A percentile compares a stretch with the other conserved stretches of the same genome.
phyloP scores from a whole-genome alignment of 331 rosid genomes.

The Erythrophleum ivorense region DNA sequence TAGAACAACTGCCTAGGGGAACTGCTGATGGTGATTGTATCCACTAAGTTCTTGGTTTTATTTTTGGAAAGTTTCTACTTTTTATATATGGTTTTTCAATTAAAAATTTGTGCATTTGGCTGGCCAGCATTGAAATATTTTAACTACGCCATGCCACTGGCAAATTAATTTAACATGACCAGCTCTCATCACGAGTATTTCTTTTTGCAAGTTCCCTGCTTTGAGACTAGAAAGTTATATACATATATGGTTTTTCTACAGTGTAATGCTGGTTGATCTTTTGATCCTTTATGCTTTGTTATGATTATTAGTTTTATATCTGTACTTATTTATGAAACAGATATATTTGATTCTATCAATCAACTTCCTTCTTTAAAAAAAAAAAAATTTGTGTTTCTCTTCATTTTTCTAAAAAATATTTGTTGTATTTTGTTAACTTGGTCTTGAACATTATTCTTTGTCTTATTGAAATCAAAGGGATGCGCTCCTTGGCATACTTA shows the following conservation, averaged over 20 bases:
- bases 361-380: conserved; percentile 3
- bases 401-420: conserved; percentile 1
- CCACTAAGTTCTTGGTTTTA: conserved; percentile 46
- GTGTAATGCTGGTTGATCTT: conserved; percentile 13
- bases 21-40: conserved; percentile 82
- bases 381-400: not conserved
- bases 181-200: not conserved
- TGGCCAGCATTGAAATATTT: not conserved
- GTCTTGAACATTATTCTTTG: conserved; percentile 5
- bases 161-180: conserved; percentile 5
- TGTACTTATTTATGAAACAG: not conserved
- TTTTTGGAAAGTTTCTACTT: conserved; percentile 14
- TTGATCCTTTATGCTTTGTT: not conserved
- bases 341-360: conserved; percentile 8
- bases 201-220: conserved; percentile 10
- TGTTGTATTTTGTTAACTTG: conserved; percentile 16
- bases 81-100: not conserved
- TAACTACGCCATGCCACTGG: not conserved
- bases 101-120: not conserved
- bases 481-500: not conserved
- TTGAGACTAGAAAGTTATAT: conserved; percentile 11
- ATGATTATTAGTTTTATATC: conserved; percentile 5
- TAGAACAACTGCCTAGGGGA: conserved; percentile 82
- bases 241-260: not conserved
- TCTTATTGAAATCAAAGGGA: conserved; percentile 4